Base-by-base conservation (phyloP, 176 grass and related monocot genomes). In the Olyra latifolia region DNA sequence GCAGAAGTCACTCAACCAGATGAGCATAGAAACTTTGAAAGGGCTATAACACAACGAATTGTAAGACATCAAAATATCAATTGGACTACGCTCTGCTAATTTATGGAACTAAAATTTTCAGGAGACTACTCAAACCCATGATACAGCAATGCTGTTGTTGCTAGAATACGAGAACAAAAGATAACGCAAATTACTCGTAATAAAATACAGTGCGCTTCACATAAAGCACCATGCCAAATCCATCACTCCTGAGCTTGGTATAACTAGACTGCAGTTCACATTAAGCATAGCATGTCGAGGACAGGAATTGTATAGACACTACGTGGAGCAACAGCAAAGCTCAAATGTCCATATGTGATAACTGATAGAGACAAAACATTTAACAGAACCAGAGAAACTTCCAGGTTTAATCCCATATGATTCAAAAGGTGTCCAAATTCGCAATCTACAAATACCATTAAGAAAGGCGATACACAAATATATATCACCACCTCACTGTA, bases 111-210 rank as follows among this genome's bases (percentile, higher is more conserved):
- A 50, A 50, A 67, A 57, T 42, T 67, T 79, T 65, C 29, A 50
- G 66, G 16, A 61, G 30, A 22, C 41, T 52, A 72, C 25, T 48
- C 19, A 27, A 28, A 32, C 50, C 64, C 65, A 35, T 28, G 9
- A 43, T 46, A 38, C 25, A 43, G 69, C 63, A 27, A 20, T 55
- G 43, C 22, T 59, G 17, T 15, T 70, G 3, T 50, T 46, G 16
- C 68, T 68, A 62, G 55, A 60, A 71, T 62, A 62, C 19, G 10
- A 81, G 67, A 72, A 60, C 67, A 82, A 48, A 78, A 69, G 30
- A 42, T 56, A 50, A 40, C 65, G 42, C 11, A 6, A 19, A 47
- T 54, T 57, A 25, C 60, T 60, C 16, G 7, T 29, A 72, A 58
- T 23, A 65, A 66, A 73, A 66, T 54, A 68, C 59, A 70, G 3